These are phyloP conservation scores for Butyriboletus loyo DNA, from an alignment of 768 basidiomycete species.

Conservation along the genomic window DNA sequence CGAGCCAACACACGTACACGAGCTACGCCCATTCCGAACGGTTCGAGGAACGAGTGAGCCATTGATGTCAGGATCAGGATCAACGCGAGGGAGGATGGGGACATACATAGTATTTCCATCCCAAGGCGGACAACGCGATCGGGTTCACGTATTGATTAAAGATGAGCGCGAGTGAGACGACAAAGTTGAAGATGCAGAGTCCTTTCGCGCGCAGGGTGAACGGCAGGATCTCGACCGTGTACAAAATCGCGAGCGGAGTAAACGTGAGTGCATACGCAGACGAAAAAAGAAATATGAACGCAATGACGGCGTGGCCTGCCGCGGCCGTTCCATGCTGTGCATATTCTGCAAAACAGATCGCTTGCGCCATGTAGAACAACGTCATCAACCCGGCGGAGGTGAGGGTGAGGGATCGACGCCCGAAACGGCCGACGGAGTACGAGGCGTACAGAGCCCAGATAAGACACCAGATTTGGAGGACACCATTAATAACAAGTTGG, in stretches of 20 bases:
- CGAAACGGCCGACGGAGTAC: conserved; percentile 51
- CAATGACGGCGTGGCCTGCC: conserved; percentile 49
- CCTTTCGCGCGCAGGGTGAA: conserved; percentile 79
- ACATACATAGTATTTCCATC: conserved; percentile 47
- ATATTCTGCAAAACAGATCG: conserved; percentile 60
- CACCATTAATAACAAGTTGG: conserved; percentile 61
- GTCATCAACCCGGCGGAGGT: conserved; percentile 53
- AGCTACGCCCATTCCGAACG: background rate
- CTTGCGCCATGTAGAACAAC: conserved; percentile 66
- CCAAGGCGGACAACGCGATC: conserved; percentile 54
- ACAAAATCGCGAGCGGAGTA: conserved; percentile 63
- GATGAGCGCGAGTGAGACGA: conserved; percentile 61
- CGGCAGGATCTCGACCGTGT: conserved; percentile 76
- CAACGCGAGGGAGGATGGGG: too few species aligned
- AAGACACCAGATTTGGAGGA: conserved; percentile 46
- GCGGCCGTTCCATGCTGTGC: conserved; percentile 37
- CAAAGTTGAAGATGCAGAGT: conserved; percentile 71
- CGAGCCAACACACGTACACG: conserved; percentile 23
- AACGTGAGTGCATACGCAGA: conserved; percentile 67
- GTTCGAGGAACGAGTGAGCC: background rate
- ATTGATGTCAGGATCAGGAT: background rate
- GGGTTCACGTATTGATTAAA: conserved; percentile 84
- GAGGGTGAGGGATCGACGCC: conserved; percentile 66
- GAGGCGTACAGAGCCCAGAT: conserved; percentile 15
- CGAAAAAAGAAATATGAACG: conserved; percentile 58